Base-by-base conservation (phyloP, 2,329 filamentous ascomycete species). In the Helotiales sp. region DNA sequence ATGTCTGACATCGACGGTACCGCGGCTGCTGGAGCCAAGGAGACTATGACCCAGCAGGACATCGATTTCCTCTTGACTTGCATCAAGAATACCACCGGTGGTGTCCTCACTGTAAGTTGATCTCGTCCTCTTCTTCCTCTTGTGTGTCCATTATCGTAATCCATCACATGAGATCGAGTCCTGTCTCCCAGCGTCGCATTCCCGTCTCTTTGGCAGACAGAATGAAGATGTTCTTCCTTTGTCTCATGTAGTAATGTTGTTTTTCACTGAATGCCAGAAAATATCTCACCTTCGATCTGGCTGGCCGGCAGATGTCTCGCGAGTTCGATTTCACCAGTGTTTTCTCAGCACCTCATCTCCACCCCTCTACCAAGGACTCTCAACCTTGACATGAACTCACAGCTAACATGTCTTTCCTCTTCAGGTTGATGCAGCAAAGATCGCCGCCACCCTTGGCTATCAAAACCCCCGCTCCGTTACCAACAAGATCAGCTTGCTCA, bases 61-160 rank as follows among this genome's bases (percentile, higher is more conserved):
- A 57, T 72, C 26, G 63, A 71, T 1, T 76, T 76, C 24, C 55
- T 76, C 5, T 62, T 76, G 6, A 63, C 63, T 6, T 75, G 74
- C 47, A 64, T 76, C 40, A 69, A 69, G 10, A 69, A 76, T 34
- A 64, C 68, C 10, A 71, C 60, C 17, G 73, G 70, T 64, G 73
- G 73, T 24, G 28, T 55, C 6, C 54, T 76, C 17, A 40, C 62
- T 11, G 73, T 76, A 74, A 71, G 72, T 66, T 50, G 47, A 52
- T 26, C 15, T 62, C 22, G n/a, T 30, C 43, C 32, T 40, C 26
- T 28, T 43, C 40, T 2, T 17, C 4, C 15, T 4, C 2, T 5
- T 43, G n/a, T n/a, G n/a, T n/a, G n/a, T n/a, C n/a, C n/a, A n/a
- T n/a, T n/a, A n/a, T n/a, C n/a, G n/a, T n/a, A n/a, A n/a, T n/a